These are phyloP conservation scores for Eucalyptus victrix DNA, from an alignment of 345 rosid genomes.

Conservation along the genomic window DNA sequence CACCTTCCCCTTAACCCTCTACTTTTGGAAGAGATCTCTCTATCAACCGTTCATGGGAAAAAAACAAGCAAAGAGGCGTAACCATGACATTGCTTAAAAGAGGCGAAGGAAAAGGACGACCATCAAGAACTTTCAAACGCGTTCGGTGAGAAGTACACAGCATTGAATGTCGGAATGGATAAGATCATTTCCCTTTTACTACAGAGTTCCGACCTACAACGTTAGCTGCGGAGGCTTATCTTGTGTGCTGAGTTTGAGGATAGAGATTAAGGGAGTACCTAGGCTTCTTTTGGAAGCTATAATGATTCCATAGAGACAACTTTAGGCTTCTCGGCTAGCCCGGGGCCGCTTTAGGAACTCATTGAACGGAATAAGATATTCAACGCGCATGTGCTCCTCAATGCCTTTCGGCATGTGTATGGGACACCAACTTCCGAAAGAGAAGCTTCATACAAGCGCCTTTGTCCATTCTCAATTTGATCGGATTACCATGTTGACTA, in stretches of 20 bases:
- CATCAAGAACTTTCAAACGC: neutral
- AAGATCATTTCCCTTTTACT: neutral
- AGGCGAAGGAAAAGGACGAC: neutral
- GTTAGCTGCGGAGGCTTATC: neutral
- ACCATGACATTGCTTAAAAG: neutral
- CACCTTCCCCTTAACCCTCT: neutral
- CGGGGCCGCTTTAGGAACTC: neutral
- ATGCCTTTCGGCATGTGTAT: neutral
- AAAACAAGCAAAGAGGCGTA: neutral
- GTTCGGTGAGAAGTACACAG: neutral
- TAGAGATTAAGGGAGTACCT: neutral
- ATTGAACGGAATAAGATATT: neutral
- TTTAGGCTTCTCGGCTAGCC: neutral
- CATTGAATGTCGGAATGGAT: neutral
- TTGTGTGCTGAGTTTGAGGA: neutral
- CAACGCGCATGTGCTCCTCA: neutral
- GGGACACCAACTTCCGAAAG: neutral
- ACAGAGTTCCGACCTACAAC: neutral
- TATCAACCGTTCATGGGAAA: neutral
- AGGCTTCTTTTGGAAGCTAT: neutral
- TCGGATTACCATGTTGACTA: neutral
- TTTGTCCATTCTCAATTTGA: neutral
- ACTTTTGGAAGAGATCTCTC: neutral
- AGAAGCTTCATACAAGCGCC: neutral
- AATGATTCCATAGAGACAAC: neutral